Evolutionary conservation across 2,329 filamentous ascomycete species (phyloP).

Genomic region (Monosporascus sp.): DNA sequence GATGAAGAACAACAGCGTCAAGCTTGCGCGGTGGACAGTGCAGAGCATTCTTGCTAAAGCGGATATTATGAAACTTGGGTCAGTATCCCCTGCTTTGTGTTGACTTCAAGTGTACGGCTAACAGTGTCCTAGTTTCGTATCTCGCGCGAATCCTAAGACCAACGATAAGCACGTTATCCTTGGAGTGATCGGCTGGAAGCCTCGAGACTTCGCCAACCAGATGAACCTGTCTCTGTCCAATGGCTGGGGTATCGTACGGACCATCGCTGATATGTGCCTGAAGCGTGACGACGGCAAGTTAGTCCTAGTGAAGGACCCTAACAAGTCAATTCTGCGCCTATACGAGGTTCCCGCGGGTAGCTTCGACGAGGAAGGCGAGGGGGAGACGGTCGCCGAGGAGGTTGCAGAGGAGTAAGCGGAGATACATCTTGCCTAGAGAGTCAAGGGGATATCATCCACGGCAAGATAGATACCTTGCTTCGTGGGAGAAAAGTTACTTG

Average conservation of each 20-base stretch:
- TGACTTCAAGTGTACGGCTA: too few species aligned
- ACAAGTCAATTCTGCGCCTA: constrained; percentile 89
- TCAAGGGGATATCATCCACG: neutral
- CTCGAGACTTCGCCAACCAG: constrained; percentile 90
- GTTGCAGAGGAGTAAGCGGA: constrained; percentile 25
- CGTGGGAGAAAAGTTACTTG: too few species aligned
- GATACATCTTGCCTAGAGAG: neutral
- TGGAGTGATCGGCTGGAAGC: constrained; percentile 96
- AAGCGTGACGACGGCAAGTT: constrained; percentile 76
- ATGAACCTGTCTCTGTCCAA: constrained; percentile 98
- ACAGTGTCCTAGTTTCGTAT: constrained; percentile 68
- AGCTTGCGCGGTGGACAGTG: constrained; percentile 94
- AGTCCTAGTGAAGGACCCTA: constrained; percentile 82
- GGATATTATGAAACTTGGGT: constrained; percentile 98
- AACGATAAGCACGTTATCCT: constrained; percentile 93
- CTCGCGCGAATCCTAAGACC: constrained; percentile 83
- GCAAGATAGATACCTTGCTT: too few species aligned
- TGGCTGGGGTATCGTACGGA: constrained; percentile 98
- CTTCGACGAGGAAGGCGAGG: constrained; percentile 86
- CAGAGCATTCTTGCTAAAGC: constrained; percentile 95
- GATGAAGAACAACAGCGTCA: constrained; percentile 99
- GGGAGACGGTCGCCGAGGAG: constrained; percentile 51
- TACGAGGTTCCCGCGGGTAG: constrained; percentile 86
- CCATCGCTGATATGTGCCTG: constrained; percentile 91
- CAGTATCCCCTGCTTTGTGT: constrained; percentile 30